Evolutionary conservation across 1,139 yeast species (phyloP).

Genomic region (Suhomyces panamericanus): DNA sequence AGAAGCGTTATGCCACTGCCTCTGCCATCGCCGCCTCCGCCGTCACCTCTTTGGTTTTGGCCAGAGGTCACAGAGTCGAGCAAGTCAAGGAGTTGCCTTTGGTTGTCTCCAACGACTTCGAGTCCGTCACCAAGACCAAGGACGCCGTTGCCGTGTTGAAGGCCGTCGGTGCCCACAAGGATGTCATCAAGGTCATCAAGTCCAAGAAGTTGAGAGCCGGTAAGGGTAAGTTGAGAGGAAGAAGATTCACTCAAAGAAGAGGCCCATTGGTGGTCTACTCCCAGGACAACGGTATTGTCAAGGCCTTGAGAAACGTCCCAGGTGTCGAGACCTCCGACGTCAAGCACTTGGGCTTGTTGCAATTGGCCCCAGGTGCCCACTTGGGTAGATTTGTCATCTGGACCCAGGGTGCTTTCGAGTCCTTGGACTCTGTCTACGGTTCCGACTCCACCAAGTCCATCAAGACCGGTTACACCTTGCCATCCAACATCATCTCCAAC

Average conservation of each 20-base stretch:
- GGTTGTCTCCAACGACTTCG: conserved; percentile 92
- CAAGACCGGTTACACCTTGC: conserved; percentile 90
- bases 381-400: conserved; percentile 99
- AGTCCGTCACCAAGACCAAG: conserved; percentile 94
- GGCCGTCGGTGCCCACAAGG: conserved; percentile 99
- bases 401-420: conserved; percentile 98
- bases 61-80: conserved; percentile 99
- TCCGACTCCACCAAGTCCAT: conserved; percentile 81
- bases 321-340: conserved; percentile 99
- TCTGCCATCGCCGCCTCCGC: conserved; percentile 99
- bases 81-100: conserved; percentile 98
- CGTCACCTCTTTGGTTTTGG: conserved; percentile 96
- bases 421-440: conserved; percentile 97
- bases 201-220: conserved; percentile 99
- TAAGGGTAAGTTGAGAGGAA: conserved; percentile 99
- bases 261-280: conserved; percentile 99
- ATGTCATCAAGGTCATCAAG: conserved; percentile 95
- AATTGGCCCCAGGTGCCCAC: conserved; percentile 99
- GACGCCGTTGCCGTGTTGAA: conserved; percentile 98
- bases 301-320: conserved; percentile 99
- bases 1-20: conserved; percentile 99
- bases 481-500: conserved; percentile 91
- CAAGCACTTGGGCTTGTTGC: conserved; percentile 90
- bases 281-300: conserved; percentile 95
- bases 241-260: conserved; percentile 99